These are phyloP conservation scores for Trichoderma asperelloides DNA, from an alignment of 495 filamentous ascomycete species.

Conservation along the genomic window DNA sequence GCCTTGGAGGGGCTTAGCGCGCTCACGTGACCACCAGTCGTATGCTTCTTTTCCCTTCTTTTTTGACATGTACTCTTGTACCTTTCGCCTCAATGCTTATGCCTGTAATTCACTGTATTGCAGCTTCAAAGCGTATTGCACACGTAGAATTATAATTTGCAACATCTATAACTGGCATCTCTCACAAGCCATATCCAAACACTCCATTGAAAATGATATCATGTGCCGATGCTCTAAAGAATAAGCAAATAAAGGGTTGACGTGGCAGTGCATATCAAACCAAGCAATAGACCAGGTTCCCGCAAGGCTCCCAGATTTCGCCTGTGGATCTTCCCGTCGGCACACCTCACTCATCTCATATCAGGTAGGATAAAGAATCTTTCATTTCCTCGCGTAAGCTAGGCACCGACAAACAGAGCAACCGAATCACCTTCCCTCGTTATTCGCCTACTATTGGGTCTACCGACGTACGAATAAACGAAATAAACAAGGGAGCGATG, in stretches of 20 bases:
- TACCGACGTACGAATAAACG: background rate
- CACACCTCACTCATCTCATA: background rate
- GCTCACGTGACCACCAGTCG: background rate
- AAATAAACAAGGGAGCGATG: no score
- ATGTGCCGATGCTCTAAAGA: background rate
- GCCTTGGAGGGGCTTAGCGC: background rate
- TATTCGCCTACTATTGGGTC: background rate
- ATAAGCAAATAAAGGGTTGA: background rate
- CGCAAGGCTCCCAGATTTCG: slow-evolving; percentile 1
- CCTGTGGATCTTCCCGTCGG: background rate
- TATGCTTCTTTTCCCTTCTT: no score
- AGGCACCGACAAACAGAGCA: background rate
- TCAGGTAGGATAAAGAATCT: no score
- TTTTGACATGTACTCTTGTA: no score
- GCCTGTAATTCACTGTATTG: background rate
- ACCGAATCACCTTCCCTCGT: background rate
- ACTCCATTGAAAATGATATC: background rate
- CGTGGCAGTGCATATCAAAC: background rate
- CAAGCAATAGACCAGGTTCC: background rate
- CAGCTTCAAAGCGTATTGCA: no score
- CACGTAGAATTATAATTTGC: no score
- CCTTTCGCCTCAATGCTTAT: no score
- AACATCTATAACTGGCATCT: no score
- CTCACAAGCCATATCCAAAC: background rate
- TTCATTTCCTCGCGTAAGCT: background rate